phyloP scores from a whole-genome alignment of 345 rosid species.

The Eucalyptus tenuipes region DNA sequence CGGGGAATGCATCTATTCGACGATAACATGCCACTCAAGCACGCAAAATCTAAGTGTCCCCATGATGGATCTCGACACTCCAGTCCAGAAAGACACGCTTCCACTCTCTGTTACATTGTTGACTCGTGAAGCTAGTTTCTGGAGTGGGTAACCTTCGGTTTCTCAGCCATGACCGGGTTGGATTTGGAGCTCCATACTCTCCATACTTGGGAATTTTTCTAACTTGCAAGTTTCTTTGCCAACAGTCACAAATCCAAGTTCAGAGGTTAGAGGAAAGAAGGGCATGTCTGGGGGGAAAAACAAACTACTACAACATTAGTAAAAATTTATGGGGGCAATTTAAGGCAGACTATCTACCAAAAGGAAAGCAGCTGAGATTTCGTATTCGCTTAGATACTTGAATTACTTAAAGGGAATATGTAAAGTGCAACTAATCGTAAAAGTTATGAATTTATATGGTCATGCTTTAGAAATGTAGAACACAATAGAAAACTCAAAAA shows the following conservation, averaged over 20 bases:
- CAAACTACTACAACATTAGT: background rate
- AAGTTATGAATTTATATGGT: background rate
- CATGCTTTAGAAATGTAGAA: background rate
- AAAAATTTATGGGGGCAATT: background rate
- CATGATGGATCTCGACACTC: background rate
- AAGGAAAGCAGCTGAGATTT: background rate
- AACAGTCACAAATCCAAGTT: background rate
- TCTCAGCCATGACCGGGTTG: background rate
- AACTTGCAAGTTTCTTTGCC: background rate
- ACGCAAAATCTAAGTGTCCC: background rate
- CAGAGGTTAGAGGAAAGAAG: background rate
- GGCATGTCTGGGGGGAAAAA: background rate
- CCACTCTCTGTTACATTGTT: background rate
- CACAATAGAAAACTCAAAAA: background rate
- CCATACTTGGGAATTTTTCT: background rate
- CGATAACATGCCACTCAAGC: background rate
- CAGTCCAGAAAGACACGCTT: background rate
- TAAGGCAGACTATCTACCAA: background rate
- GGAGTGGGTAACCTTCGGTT: background rate
- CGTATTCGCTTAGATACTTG: background rate
- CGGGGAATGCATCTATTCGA: background rate
- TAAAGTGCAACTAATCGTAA: background rate
- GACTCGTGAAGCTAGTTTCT: background rate
- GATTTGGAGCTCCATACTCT: background rate
- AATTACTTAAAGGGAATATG: background rate